Evolutionary conservation across 1,284 basidiomycete genomes (phyloP).

Genomic region (Ustilago crameri): DNA sequence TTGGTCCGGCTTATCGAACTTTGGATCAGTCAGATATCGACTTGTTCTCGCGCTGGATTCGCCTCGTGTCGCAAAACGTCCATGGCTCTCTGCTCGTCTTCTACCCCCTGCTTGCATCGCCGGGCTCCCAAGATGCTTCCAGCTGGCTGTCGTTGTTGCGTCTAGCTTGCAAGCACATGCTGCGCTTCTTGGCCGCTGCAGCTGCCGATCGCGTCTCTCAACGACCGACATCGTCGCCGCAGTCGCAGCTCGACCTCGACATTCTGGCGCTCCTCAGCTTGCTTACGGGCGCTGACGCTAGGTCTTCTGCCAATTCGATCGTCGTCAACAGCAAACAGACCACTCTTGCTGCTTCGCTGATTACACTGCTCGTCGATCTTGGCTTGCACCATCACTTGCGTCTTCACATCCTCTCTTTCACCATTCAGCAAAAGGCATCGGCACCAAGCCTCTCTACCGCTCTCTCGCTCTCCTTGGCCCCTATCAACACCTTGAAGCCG

Average conservation of each 20-base stretch:
- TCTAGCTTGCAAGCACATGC: slow-evolving; percentile 27
- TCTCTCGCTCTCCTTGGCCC: slow-evolving; percentile 33
- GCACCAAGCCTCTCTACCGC: slow-evolving; percentile 21
- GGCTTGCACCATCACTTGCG: slow-evolving; percentile 41
- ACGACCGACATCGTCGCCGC: neutral
- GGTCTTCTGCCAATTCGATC: slow-evolving; percentile 24
- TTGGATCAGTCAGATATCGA: slow-evolving; percentile 14
- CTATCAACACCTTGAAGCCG: slow-evolving; percentile 29
- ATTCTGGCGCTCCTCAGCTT: slow-evolving; percentile 32
- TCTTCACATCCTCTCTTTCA: slow-evolving; percentile 35
- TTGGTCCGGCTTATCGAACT: slow-evolving; percentile 19
- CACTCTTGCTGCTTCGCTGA: slow-evolving; percentile 20
- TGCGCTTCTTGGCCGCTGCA: slow-evolving; percentile 27
- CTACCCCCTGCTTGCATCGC: slow-evolving; percentile 11
- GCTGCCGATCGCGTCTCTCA: slow-evolving; percentile 5
- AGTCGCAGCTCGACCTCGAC: slow-evolving; percentile 16
- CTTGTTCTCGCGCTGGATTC: slow-evolving; percentile 24
- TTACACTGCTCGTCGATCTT: slow-evolving; percentile 28
- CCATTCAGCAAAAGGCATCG: slow-evolving; percentile 26
- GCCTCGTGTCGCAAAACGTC: slow-evolving; percentile 17
- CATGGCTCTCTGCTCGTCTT: slow-evolving; percentile 24
- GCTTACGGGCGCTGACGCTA: slow-evolving; percentile 15
- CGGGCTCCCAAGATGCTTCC: neutral
- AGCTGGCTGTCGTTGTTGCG: slow-evolving; percentile 30
- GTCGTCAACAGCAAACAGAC: neutral